A percentile compares a stretch with the other conserved stretches of the same genome.
phyloP scores from a whole-genome alignment of 2,329 filamentous ascomycete species.

The Phialophora macrospora region DNA sequence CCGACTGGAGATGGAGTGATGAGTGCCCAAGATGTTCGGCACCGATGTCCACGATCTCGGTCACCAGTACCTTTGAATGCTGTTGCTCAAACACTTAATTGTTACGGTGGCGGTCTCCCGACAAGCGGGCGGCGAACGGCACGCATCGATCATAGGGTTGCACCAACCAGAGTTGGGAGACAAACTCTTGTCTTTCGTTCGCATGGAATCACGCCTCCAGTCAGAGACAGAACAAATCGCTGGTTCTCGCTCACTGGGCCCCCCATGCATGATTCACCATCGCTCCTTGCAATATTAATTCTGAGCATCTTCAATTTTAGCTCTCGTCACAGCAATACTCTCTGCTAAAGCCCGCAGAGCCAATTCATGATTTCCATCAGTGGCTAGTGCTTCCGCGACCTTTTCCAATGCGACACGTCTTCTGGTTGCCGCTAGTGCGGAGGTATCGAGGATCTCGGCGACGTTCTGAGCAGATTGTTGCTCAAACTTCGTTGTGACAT shows the following conservation, averaged over 20 bases:
- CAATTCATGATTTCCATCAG: background rate
- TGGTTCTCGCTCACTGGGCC: background rate
- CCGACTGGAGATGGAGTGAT: background rate
- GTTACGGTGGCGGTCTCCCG: background rate
- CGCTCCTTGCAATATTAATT: background rate
- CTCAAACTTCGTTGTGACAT: background rate
- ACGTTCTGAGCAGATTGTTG: constrained; percentile 13
- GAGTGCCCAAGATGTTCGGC: background rate
- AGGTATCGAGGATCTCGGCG: constrained; percentile 6
- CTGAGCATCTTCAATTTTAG: constrained; percentile 13
- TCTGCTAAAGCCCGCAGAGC: constrained; percentile 20
- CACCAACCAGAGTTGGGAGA: background rate
- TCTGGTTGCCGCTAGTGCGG: constrained; percentile 11
- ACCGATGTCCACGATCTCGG: no score
- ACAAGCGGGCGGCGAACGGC: background rate
- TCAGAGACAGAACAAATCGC: background rate
- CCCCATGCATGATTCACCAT: background rate
- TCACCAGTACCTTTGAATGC: background rate
- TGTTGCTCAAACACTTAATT: background rate
- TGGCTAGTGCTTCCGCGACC: constrained; percentile 2
- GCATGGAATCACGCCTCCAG: background rate
- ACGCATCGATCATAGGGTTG: background rate
- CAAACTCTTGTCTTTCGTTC: background rate
- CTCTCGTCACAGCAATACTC: constrained; percentile 12
- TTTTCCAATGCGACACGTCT: constrained; percentile 9